Evolutionary conservation across 306 rosid genomes (phyloP).

Genomic region (Cucumis hystrix): DNA sequence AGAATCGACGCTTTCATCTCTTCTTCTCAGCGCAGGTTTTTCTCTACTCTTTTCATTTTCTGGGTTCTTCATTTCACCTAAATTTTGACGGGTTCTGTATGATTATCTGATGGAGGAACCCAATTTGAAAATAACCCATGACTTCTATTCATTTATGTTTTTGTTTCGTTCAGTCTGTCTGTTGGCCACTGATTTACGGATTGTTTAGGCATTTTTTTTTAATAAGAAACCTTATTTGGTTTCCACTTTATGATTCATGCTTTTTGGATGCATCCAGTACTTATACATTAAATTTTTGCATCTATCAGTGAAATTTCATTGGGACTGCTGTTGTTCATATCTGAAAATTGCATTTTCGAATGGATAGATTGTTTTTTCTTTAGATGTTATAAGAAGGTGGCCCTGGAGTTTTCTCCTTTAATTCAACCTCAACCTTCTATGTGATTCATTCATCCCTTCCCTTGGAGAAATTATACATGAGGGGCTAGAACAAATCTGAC

Average conservation of each 20-base stretch:
- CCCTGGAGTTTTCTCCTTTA: neutral
- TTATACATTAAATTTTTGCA: neutral
- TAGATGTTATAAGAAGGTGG: neutral
- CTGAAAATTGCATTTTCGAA: neutral
- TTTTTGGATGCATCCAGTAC: neutral
- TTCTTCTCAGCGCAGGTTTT: slow-evolving; percentile 68
- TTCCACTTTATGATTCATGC: neutral
- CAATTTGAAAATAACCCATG: neutral
- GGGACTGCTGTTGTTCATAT: neutral
- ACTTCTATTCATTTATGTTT: neutral
- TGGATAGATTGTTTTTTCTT: neutral
- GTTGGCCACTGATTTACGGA: neutral
- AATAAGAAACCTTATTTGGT: neutral
- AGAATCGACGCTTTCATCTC: slow-evolving; percentile 72
- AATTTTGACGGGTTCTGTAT: neutral
- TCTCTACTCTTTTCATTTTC: neutral
- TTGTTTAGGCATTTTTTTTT: neutral
- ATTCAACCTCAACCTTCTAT: neutral
- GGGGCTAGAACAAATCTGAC: neutral
- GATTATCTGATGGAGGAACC: neutral
- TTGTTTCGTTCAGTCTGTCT: neutral
- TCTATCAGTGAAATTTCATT: neutral
- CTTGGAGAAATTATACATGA: neutral
- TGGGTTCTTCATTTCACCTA: neutral
- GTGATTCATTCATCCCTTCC: neutral